Base-by-base conservation (phyloP, 371 early-diverging fungal species). In the Apophysomyces sp. region DNA sequence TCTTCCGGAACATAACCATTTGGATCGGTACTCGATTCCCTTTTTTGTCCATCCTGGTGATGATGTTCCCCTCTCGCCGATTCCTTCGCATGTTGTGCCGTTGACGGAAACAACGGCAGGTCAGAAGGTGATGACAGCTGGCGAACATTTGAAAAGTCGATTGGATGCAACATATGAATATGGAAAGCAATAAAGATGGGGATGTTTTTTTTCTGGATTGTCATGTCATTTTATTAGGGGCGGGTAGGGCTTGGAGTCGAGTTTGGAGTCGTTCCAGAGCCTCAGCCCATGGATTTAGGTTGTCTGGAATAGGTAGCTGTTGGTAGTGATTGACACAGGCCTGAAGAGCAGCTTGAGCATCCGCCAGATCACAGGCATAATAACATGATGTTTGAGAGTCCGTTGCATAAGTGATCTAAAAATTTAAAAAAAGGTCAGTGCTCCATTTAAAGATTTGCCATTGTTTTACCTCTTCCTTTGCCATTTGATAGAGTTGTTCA, bases 21-120 rank as follows among this genome's bases (percentile, higher is more conserved):
- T 76, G 32, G 84, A 86, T 44, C 83, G 92, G 15, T 90, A 89
- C 51, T 87, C 88, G 12, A 86, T 92, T 52, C 89, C 91, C 1
- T 89, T 80, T 65, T 92, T 90, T 68, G 80, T 85, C 18, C 87
- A 86, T 53, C 77, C 87, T 18, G 74, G 71, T 32, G 79, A 81
- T 26, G 57, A 29, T 16, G 71, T 73, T 0, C 74, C 68, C 13
- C 64, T 86, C 54, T 61, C 67, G 0, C 80, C 84, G 28, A 80
- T 80, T 32, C 84, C 84, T 13, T 73, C 74, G 27, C 60, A 57
- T 12, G 37, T 62, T 29, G 69, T 77, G 0, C 63, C 68, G 59
- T 59, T 54, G 18, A 29, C 57, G 4, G 3, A 51, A 5, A 40
- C 32, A 29, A 16, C 26, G 6, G 58, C 49, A 15, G 24, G 16